Conservation (phyloP, 306 rosid genomes). For the Vicia villosa region DNA sequence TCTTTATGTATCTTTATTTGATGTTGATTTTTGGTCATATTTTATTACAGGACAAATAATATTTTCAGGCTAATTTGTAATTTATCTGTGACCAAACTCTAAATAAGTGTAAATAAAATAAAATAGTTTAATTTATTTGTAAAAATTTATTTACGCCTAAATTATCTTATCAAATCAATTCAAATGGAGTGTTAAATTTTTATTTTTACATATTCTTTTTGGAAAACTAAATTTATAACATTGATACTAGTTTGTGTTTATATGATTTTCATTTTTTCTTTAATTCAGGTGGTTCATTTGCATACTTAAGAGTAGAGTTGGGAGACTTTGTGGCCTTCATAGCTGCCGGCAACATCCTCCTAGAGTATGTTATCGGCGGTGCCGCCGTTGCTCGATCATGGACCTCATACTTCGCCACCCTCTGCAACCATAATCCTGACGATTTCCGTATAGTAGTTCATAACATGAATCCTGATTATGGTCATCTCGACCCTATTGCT, state of each 20-base stretch:
- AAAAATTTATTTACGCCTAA: too few relatives aligned
- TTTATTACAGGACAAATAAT: too few relatives aligned
- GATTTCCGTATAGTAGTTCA: conserved; percentile 60
- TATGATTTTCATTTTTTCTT: not conserved
- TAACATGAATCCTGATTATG: conserved; percentile 29
- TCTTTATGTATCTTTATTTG: too few relatives aligned
- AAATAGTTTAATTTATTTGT: too few relatives aligned
- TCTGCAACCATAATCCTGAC: conserved; percentile 50
- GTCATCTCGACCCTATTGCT: conserved; percentile 73
- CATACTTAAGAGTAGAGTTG: conserved; percentile 75
- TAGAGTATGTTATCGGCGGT: conserved; percentile 57
- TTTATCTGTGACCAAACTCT: too few relatives aligned
- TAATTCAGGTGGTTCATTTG: conserved; percentile 74
- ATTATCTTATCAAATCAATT: too few relatives aligned
- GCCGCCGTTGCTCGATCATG: conserved; percentile 79
- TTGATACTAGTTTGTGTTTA: not conserved
- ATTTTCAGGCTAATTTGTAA: too few relatives aligned
- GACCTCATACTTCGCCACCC: conserved; percentile 85
- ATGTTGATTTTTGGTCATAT: too few relatives aligned
- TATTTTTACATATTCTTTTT: too few relatives aligned
- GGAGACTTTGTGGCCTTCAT: conserved; percentile 80
- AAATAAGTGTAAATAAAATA: too few relatives aligned
- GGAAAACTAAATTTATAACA: too few relatives aligned
- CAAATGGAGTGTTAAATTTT: too few relatives aligned
- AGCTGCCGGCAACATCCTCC: conserved; percentile 79